Percentiles rank a stretch among this genome's conserved stretches.
Evolutionary conservation across 2,329 filamentous ascomycete species (phyloP).

Genomic region (Colletotrichum horii): DNA sequence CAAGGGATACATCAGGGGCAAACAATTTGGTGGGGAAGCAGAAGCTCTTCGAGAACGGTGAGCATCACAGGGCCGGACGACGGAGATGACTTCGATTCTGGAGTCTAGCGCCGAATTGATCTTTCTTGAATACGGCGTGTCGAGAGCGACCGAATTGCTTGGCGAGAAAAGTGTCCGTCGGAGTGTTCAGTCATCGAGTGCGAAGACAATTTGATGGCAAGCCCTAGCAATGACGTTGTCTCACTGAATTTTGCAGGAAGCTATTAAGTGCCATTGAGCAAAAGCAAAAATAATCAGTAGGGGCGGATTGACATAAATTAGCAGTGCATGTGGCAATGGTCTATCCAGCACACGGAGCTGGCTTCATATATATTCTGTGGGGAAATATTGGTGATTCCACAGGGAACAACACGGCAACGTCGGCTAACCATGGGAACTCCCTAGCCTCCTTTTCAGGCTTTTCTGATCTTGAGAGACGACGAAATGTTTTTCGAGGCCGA

Average conservation of each 20-base stretch:
- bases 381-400: background rate
- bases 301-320: background rate
- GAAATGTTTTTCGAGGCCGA: background rate
- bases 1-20: background rate
- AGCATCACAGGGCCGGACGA: background rate
- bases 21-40: background rate
- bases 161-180: background rate
- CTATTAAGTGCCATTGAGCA: background rate
- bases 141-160: accelerated
- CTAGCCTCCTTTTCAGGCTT: background rate
- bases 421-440: background rate
- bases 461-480: background rate
- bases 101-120: background rate
- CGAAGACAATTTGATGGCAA: background rate
- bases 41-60: background rate
- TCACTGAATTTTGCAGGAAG: too few species aligned
- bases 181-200: background rate
- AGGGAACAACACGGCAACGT: background rate
- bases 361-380: conserved; percentile 1
- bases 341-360: background rate
- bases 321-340: background rate
- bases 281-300: background rate
- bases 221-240: background rate
- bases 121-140: background rate
- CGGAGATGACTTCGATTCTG: background rate